Evolutionary conservation across 2,329 filamentous ascomycete species (phyloP).

Genomic region (Endothia cerciana): DNA sequence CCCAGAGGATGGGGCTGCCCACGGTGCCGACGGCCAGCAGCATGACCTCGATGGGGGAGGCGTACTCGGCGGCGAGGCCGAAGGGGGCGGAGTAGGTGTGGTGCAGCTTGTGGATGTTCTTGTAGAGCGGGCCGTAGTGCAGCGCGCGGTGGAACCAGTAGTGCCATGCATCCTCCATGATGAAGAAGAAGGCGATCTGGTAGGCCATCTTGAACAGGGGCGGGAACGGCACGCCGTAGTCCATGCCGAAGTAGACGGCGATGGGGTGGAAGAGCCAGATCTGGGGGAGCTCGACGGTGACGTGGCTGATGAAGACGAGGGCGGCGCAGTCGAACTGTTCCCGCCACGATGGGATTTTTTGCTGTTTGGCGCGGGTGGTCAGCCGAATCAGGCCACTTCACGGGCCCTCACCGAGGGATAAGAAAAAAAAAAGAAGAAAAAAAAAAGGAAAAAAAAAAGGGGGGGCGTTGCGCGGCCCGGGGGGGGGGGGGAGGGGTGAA

Average conservation of each 20-base stretch:
- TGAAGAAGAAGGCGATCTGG: slow-evolving; percentile 92
- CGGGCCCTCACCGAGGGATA: too few relatives aligned
- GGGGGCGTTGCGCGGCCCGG: neutral
- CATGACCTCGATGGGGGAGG: slow-evolving; percentile 96
- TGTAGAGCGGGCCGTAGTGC: slow-evolving; percentile 95
- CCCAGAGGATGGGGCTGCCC: slow-evolving; percentile 81
- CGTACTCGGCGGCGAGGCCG: slow-evolving; percentile 94
- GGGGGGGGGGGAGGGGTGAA: slow-evolving; percentile 29
- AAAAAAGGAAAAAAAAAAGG: slow-evolving; percentile 9
- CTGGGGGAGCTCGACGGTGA: slow-evolving; percentile 96
- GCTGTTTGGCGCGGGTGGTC: slow-evolving; percentile 37
- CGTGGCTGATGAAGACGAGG: slow-evolving; percentile 91
- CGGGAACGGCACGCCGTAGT: slow-evolving; percentile 88
- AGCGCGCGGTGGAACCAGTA: slow-evolving; percentile 94
- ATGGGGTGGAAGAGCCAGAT: slow-evolving; percentile 99
- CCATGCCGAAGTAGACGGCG: slow-evolving; percentile 88
- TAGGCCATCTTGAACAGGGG: slow-evolving; percentile 81
- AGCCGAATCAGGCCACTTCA: slow-evolving; percentile 28
- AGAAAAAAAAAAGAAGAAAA: too few relatives aligned
- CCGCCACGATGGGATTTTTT: slow-evolving; percentile 87
- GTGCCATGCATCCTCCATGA: slow-evolving; percentile 96
- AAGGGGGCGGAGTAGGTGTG: slow-evolving; percentile 99
- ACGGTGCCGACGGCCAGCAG: slow-evolving; percentile 88
- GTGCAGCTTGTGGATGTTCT: slow-evolving; percentile 97
- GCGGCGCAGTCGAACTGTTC: slow-evolving; percentile 95